Base-by-base conservation (phyloP, 768 basidiomycete species). In the Boletus huronensis region DNA sequence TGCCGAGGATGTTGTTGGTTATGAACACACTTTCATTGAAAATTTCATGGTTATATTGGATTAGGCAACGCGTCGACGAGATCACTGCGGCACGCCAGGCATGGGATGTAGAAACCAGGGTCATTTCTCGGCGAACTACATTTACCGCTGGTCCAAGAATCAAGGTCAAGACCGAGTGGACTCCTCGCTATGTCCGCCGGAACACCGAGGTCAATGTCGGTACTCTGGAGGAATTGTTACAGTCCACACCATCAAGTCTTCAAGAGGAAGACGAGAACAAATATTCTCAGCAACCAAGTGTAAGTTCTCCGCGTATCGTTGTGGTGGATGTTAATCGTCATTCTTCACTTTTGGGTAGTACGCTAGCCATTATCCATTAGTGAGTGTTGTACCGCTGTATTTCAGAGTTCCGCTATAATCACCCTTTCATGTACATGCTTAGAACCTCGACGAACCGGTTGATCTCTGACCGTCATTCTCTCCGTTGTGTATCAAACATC, bases 381-480 rank as follows among this genome's bases (percentile, higher is more conserved):
- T 69, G 25, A 55, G 62, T 50, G 40, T 9, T 13, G 13, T 5
- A n/a, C 19, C n/a, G 8, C 14, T 29, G 26, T 26, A 11, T 40
- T 26, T 32, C 26, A 31, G 13, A 38, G 32, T 35, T 11, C 35
- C 19, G 16, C 48, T 54, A 10, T 21, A 11, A 54, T 50, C 25
- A 46, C 16, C 9, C 4, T 43, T n/a, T n/a, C 21, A 16, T 35
- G 14, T 10, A 14, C 40, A 42, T 16, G 10, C 23, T 21, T 25
- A 67, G 66, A 53, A 67, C 38, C 64, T 67, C 6, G 55, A 66
- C 25, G 66, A 67, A 21, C 35, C 34, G 0, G 41, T 67, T 52
- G 59, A 67, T 31, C 51, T 67, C n/a, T 67, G 40, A 61, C 6
- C 13, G 6, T 25, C 3, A 6, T 28, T 25, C 13, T 16, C 45